Evolutionary conservation across 2,329 filamentous ascomycete species (phyloP).

Genomic region (Phyllosticta capitalensis): DNA sequence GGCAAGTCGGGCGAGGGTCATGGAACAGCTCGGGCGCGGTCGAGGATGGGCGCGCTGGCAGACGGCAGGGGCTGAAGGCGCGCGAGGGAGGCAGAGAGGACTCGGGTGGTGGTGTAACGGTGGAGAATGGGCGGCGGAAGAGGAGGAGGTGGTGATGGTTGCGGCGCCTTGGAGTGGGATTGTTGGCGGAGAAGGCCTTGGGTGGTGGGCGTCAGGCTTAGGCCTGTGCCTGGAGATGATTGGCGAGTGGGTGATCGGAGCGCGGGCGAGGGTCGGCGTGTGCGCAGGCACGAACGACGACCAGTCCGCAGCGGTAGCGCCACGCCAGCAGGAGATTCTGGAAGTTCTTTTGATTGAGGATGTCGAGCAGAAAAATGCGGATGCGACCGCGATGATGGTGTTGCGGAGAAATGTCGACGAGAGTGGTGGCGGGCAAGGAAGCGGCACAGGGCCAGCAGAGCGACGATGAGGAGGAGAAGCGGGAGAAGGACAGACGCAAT

Average conservation of each 20-base stretch:
- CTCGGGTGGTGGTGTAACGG: constrained; percentile 14
- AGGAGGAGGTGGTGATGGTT: constrained; percentile 17
- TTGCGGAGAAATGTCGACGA: neutral
- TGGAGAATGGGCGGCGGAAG: constrained; percentile 5
- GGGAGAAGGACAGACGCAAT: neutral
- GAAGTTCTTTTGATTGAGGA: too few relatives aligned
- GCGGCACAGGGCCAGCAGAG: too few relatives aligned
- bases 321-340: too few relatives aligned
- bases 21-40: constrained; percentile 13
- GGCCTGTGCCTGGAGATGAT: constrained; percentile 5
- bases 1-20: constrained; percentile 22
- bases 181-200: constrained; percentile 7
- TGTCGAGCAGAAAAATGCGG: neutral
- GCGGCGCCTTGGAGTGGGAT: constrained; percentile 18
- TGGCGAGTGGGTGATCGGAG: neutral
- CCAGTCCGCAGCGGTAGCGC: neutral
- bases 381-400: neutral
- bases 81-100: constrained; percentile 11
- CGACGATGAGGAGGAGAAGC: neutral
- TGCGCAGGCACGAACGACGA: neutral
- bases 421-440: neutral
- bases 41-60: neutral
- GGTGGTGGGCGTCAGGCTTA: neutral
- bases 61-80: neutral
- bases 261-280: neutral